Evolutionary conservation across 176 grass and related monocot genomes (phyloP), one percentile per base, ranked within the genome.

Genomic region (Aegilops sharonensis): DNA sequence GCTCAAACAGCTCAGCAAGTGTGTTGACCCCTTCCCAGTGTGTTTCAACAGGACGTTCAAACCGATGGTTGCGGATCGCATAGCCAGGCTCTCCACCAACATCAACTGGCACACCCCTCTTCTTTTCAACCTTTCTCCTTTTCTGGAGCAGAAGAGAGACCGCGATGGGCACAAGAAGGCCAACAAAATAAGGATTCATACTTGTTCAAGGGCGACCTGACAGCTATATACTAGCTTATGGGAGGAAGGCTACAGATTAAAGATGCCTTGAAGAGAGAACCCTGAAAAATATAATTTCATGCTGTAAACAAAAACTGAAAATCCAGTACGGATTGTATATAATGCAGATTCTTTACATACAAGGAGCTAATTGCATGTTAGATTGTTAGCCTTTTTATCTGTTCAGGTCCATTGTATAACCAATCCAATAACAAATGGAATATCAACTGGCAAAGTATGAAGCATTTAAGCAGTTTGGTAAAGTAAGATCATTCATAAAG

Each of bases 11-110:
- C 64, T 95, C 83, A 31, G 93, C 91, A 7, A 98, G 90, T 2
- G 96, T 98, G 34, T 78, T 77, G 75, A 98, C 68, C 3, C 96
- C 96, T 63, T 92, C 88, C 96, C 97, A 98, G 54, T 95, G 92
- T 35, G 94, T 94, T 62, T 91, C 92, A 21, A 95, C 90, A 6
- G 87, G 97, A 5, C 81, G 80, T 3, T 83, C 74, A 72, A 98
- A 95, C 5, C 92, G 91, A 68, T 92, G 81, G 77, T 94, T 98
- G 11, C 96, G 88, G 65, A 98, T 65, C 10, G 91, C 84, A 68
- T 91, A 94, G 25, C 92, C 96, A 52, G 90, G 88, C 6, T 98
- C 93, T 50, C 96, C 92, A n/a, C 90, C 84, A 11, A 82, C 88
- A 83, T 95, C 88, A 30, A 92, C 91, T 20, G 82, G 93, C 66